A percentile compares a stretch with the other conserved stretches of the same genome.
phyloP scores from a whole-genome alignment of 768 basidiomycete genomes.

The Guyanaporus albipodus region DNA sequence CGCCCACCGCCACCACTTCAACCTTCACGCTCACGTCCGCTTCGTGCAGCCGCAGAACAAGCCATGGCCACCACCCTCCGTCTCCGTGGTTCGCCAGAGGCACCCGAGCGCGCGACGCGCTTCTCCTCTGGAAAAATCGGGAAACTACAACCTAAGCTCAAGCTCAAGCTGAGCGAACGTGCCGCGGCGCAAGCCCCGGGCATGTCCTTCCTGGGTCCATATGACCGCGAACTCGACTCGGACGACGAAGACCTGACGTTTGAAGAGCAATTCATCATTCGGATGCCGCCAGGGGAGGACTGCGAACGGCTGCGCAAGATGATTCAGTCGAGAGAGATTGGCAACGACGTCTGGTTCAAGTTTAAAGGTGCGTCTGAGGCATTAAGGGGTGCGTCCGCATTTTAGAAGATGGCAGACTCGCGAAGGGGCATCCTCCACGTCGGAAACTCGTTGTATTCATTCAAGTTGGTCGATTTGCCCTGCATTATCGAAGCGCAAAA shows the following conservation, averaged over 20 bases:
- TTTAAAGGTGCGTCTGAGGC: conserved; percentile 69
- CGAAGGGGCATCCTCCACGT: conserved; percentile 88
- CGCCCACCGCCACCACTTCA: conserved; percentile 11
- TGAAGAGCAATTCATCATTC: conserved; percentile 94
- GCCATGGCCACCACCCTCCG: conserved; percentile 36
- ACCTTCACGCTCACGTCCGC: conserved; percentile 29
- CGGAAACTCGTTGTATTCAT: conserved; percentile 72
- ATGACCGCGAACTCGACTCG: conserved; percentile 92
- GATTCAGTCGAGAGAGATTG: conserved; percentile 71
- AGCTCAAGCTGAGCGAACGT: conserved; percentile 84
- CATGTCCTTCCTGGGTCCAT: conserved; percentile 85
- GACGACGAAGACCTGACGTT: conserved; percentile 93
- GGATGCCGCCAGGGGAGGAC: conserved; percentile 84
- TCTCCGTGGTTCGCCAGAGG: conserved; percentile 28
- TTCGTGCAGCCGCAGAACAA: conserved; percentile 32
- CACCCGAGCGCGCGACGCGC: conserved; percentile 52
- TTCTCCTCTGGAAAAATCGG: conserved; percentile 47
- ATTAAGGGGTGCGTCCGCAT: neutral
- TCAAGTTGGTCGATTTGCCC: conserved; percentile 95
- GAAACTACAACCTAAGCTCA: conserved; percentile 67
- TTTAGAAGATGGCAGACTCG: conserved; percentile 56
- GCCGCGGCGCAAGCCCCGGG: conserved; percentile 77
- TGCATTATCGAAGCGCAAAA: conserved; percentile 94
- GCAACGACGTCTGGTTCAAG: conserved; percentile 93
- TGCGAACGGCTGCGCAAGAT: conserved; percentile 77